Base-by-base conservation (phyloP, 257 asterid species). In the Petunia secreta region DNA sequence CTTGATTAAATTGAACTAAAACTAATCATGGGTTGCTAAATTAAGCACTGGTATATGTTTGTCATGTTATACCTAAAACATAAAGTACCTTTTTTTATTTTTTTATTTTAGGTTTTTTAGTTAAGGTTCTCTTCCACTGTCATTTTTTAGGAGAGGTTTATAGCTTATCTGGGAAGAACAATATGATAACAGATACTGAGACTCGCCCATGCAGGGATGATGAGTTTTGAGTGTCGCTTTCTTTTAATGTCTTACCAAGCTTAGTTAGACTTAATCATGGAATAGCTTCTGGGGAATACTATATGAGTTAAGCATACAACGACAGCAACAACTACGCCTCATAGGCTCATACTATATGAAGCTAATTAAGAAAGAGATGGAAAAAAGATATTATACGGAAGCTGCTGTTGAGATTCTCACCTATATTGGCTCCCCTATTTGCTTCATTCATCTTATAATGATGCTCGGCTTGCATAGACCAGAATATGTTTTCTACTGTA, bases 381-480 rank as follows among this genome's bases (percentile, higher is more conserved):
- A 25, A 15, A 41, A 15, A 5, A 68, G 40, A 64, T 38, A 14
- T 52, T 44, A 44, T 68, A 5, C 2, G 75, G 75, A 44, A 44
- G 75, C 75, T 68, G 57, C 44, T 68, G 41, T 43, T 68, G 57
- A 44, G 57, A 68, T 64, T 64, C 75, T 71, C 77, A 25, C 25
- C 10, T 34, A 25, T 68, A 9, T 53, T 71, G 43, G 59, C 48
- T 71, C 34, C 25, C 55, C 77, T 25, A 34, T 48, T 48, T 71
- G 77, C 44, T 48, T 10, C 60, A 25, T 71, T 71, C 5, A 11
- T 71, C 77, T 71, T 71, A 48, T 71, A 46, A 48, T 5, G 25
- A 11, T 25, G 41, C 53, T 71, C 77, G 10, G 77, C 58, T 46
- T 71, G 77, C 77, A 25, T 46, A 71, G 60, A 48, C 25, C 59